Base-by-base conservation (phyloP, 768 basidiomycete species). In the Lactifluus rugatus region DNA sequence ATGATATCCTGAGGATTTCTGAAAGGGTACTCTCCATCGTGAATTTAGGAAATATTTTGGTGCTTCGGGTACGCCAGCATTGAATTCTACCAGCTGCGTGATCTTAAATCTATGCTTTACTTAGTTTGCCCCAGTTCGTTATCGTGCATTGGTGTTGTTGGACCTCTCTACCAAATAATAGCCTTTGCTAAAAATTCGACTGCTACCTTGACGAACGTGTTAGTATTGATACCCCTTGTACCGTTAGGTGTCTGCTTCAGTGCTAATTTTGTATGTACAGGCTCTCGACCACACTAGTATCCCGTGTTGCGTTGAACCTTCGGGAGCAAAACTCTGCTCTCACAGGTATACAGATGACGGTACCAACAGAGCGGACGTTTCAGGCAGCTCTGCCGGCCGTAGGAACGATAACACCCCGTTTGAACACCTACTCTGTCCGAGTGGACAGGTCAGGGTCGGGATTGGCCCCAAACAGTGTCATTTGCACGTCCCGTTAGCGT, bases 71-170 rank as follows among this genome's bases (percentile, higher is more conserved):
- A 19, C 41, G 54, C 44, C 48, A 16, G 14, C 25, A 39, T 31
- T 45, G 19, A 26, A 13, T n/a, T 37, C 19, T 26, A 39, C 19
- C 0, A 36, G 8, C 13, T 44, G 13, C n/a, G 17, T 23, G n/a
- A 5, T 42, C 11, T 25, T 59, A n/a, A 42, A 21, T n/a, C 16
- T 32, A 55, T 25, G 10, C 23, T 21, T 52, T 47, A 5, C 37
- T 9, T 39, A 55, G 58, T 55, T 31, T 39, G n/a, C 58, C 31
- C 53, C 48, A 13, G 58, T 60, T 14, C 41, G 58, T 60, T 19
- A 3, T 36, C 26, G 14, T 17, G 31, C 16, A 14, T 23, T 0
- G 2, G 19, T 10, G 7, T 36, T 32, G 21, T n/a, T 17, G 4
- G n/a, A 42, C 31, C 46, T 37, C 19, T 32, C 16, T 48, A 34